A percentile compares a stretch with the other conserved stretches of the same genome.
Evolutionary conservation across 371 early-diverging fungal genomes (phyloP).

Genomic region (Mucor velutinosus): DNA sequence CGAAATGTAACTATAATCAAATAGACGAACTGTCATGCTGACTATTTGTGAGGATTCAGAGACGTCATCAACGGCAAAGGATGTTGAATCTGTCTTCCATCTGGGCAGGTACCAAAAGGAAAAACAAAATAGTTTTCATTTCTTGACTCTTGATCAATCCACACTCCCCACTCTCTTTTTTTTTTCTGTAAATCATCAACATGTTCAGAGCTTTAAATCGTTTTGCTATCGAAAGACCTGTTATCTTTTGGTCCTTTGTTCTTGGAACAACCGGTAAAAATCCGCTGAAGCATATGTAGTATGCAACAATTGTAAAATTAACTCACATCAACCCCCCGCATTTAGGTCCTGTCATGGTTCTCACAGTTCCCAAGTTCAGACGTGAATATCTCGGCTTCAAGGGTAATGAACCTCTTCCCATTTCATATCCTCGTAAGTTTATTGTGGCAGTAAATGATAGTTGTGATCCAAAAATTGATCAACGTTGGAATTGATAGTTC

Average conservation of each 20-base stretch:
- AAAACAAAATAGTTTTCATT: background rate
- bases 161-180: constrained; percentile 14
- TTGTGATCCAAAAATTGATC: background rate
- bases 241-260: constrained; percentile 50
- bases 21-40: too few relatives aligned
- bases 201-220: constrained; percentile 40
- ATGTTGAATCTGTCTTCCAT: background rate
- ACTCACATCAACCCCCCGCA: background rate
- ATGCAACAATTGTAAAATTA: background rate
- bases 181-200: constrained; percentile 4
- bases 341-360: constrained; percentile 52
- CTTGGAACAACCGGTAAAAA: constrained; percentile 45
- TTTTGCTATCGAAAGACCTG: constrained; percentile 46
- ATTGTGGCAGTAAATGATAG: background rate
- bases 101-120: background rate
- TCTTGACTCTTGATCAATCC: background rate
- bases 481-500: constrained; percentile 31
- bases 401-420: constrained; percentile 42
- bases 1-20: too few relatives aligned
- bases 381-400: constrained; percentile 55
- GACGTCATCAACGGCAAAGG: background rate
- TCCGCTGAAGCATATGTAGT: background rate
- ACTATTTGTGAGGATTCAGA: background rate
- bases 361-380: constrained; percentile 49
- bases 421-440: constrained; percentile 52